Base-by-base conservation (phyloP, 1,284 basidiomycete species). In the Fomitopsis betulina region DNA sequence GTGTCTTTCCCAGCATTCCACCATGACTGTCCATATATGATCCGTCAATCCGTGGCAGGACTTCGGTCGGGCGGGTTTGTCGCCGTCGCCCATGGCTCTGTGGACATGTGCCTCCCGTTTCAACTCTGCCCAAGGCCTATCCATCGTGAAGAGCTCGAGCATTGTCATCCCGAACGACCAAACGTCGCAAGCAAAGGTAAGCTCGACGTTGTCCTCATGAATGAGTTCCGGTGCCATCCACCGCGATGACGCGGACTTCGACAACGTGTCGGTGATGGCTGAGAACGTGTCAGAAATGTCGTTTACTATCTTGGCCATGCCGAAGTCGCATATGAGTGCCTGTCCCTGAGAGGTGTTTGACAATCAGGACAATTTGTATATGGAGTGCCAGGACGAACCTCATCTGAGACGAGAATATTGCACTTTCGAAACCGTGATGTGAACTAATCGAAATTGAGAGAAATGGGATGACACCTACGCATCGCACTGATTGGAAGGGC, bases 201-300 rank as follows among this genome's bases (percentile, higher is more conserved):
- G 69, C 25, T 66, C 60, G 19, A 72, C 69, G 4, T 69, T 72
- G 21, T 75, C 74, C 12, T 56, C 50, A 21, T 75, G 69, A 55
- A 79, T 78, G 50, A 85, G 71, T 63, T 86, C 84, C 0, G 84
- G 84, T 5, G 84, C 80, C 21, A 81, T 72, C 83, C 83, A 86
- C 13, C 84, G 76, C 37, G 78, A 72, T 53, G 77, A 77, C 4
- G 75, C 74, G 5, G 74, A 72, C 25, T 67, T 72, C 1, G 80
- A 79, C 47, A 83, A 67, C 5, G 75, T 76, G 8, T 37, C 35
- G 35, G 35, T 37, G 10, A 70, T 65, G 19, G 79, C 77, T 40
- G 75, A 73, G 25, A 72, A 65, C 58, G 67, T 76, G 54, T 80
- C 78, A 1, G 79, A 78, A 21, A 82, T 73, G 43, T 84, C 81